A percentile compares a stretch with the other conserved stretches of the same genome.
These are phyloP conservation scores for Harringtonia aguacate DNA, from an alignment of 2,329 filamentous ascomycete genomes.

Conservation along the genomic window DNA sequence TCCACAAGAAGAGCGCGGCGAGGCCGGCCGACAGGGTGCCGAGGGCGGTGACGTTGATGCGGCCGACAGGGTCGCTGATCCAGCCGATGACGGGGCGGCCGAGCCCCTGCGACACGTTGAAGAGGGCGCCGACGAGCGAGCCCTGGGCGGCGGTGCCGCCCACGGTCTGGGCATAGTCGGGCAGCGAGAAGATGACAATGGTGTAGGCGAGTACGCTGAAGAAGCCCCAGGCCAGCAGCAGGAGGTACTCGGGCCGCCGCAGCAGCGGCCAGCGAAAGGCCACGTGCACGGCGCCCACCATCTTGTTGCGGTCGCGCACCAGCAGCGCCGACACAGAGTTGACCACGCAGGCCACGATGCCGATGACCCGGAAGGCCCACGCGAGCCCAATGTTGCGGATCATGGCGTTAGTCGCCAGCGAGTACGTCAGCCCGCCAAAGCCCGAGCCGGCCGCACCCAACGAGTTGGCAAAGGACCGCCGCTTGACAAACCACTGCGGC, in stretches of 20 bases:
- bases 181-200: slow-evolving; percentile 65
- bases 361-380: slow-evolving; percentile 58
- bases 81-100: slow-evolving; percentile 64
- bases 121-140: slow-evolving; percentile 59
- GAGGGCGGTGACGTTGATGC: slow-evolving; percentile 60
- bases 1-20: slow-evolving; percentile 62
- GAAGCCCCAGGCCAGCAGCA: slow-evolving; percentile 57
- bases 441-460: slow-evolving; percentile 60
- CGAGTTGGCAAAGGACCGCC: slow-evolving; percentile 59
- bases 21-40: slow-evolving; percentile 56
- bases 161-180: slow-evolving; percentile 60
- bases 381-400: slow-evolving; percentile 50
- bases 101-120: slow-evolving; percentile 57
- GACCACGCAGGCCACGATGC: slow-evolving; percentile 51
- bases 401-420: slow-evolving; percentile 57
- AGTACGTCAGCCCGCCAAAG: slow-evolving; percentile 63
- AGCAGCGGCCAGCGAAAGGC: slow-evolving; percentile 57
- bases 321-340: slow-evolving; percentile 54
- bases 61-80: slow-evolving; percentile 57
- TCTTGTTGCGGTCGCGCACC: slow-evolving; percentile 61
- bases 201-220: slow-evolving; percentile 66
- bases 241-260: slow-evolving; percentile 47
- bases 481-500: slow-evolving; percentile 64
- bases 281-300: slow-evolving; percentile 54
- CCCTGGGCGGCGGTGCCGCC: slow-evolving; percentile 58